These are phyloP conservation scores for Trametes versicolor DNA, from an alignment of 1,284 basidiomycete genomes.

Conservation along the genomic window DNA sequence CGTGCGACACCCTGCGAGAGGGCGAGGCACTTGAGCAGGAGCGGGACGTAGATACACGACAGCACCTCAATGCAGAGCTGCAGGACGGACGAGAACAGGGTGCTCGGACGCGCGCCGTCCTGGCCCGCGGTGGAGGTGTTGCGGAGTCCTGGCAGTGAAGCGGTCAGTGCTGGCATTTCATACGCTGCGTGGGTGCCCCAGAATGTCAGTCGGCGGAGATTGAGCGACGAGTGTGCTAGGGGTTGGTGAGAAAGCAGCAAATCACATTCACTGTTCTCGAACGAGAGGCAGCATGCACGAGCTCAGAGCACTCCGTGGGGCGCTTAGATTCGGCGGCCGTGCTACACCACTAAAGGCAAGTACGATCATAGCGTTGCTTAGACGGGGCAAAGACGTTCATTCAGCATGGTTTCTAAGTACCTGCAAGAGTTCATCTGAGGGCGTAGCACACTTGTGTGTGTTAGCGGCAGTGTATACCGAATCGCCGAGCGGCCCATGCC, in stretches of 20 bases:
- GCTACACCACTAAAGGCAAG: neutral
- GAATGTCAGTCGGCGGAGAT: slow-evolving; percentile 22
- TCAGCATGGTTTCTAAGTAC: too few species aligned
- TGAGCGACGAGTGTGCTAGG: slow-evolving; percentile 19
- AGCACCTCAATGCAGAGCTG: slow-evolving; percentile 14
- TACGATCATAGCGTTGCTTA: neutral
- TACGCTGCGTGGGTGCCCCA: slow-evolving; percentile 3
- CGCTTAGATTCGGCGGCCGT: slow-evolving; percentile 18
- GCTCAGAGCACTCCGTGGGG: neutral
- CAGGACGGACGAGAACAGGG: neutral
- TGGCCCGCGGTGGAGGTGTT: neutral
- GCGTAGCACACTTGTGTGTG: too few species aligned
- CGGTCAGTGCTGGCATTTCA: slow-evolving; percentile 2
- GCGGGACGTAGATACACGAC: slow-evolving; percentile 22
- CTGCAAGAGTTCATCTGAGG: too few species aligned
- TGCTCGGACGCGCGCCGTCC: neutral
- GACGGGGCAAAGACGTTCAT: neutral
- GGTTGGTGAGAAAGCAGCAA: slow-evolving; percentile 16
- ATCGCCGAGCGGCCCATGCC: too few species aligned
- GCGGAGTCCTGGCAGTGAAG: neutral
- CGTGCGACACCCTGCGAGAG: slow-evolving; percentile 28
- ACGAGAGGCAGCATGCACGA: slow-evolving; percentile 1
- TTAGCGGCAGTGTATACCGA: too few species aligned
- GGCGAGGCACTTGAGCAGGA: slow-evolving; percentile 18
- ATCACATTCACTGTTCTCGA: slow-evolving; percentile 10